Percentiles rank a stretch among this genome's conserved stretches.
Evolutionary conservation across 371 early-diverging fungal species (phyloP).

Genomic region (Apophysomyces elegans): DNA sequence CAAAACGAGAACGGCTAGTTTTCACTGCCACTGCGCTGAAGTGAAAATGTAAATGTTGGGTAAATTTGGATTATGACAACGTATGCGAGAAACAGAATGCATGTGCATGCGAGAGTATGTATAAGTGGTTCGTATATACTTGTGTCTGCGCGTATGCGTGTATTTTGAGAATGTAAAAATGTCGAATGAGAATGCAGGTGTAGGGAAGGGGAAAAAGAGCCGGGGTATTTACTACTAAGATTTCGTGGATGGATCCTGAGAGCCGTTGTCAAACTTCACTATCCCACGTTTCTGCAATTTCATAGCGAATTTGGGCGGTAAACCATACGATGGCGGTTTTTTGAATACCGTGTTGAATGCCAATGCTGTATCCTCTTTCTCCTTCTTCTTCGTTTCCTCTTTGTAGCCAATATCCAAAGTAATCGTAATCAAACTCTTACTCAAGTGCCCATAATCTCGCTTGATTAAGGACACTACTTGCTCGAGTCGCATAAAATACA

Average conservation of each 20-base stretch:
- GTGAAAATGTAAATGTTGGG: too few species aligned
- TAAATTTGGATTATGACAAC: too few species aligned
- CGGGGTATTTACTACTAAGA: not conserved
- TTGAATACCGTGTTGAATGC: constrained; percentile 11
- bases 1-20: too few species aligned
- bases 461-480: constrained; percentile 66
- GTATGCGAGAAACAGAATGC: not conserved
- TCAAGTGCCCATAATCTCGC: constrained; percentile 64
- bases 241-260: not conserved
- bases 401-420: constrained; percentile 69
- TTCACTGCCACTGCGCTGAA: too few species aligned
- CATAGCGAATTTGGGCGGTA: constrained; percentile 61
- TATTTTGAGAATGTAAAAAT: constrained; percentile 4
- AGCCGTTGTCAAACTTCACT: constrained; percentile 10
- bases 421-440: constrained; percentile 70
- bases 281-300: constrained; percentile 46
- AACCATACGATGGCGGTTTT: constrained; percentile 34
- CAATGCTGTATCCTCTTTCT: constrained; percentile 3
- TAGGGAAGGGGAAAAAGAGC: not conserved
- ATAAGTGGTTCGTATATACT: constrained; percentile 7
- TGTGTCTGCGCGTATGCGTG: constrained; percentile 11
- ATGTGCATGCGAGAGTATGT: constrained; percentile 8
- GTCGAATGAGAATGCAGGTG: not conserved
- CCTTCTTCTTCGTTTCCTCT: constrained; percentile 17
- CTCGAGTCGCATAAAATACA: constrained; percentile 70